Percentiles rank a stretch among this genome's conserved stretches.
Conservation (phyloP, 768 basidiomycete species). For the Clavaria fumosa region DNA sequence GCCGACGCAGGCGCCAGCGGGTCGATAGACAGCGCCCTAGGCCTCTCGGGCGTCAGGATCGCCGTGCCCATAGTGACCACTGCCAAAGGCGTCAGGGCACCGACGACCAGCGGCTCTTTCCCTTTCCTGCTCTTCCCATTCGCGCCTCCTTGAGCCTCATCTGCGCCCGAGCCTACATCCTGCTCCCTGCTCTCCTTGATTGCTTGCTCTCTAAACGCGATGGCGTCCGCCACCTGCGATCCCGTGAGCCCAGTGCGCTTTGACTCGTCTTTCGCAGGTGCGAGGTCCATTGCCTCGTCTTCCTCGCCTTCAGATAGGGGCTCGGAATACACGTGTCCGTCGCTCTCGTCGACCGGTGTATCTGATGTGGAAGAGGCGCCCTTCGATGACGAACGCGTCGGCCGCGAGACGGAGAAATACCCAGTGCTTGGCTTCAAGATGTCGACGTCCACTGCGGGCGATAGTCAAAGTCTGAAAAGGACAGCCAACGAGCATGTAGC, state of each 20-base stretch:
- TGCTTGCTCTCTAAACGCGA: slow-evolving; percentile 72
- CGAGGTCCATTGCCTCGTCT: slow-evolving; percentile 55
- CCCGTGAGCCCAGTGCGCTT: slow-evolving; percentile 63
- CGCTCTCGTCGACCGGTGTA: slow-evolving; percentile 27
- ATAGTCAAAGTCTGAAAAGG: slow-evolving; percentile 2
- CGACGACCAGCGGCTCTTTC: slow-evolving; percentile 13
- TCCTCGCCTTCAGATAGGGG: slow-evolving; percentile 94
- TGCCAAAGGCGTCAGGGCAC: slow-evolving; percentile 12
- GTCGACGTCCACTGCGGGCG: slow-evolving; percentile 87
- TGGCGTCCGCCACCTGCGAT: slow-evolving; percentile 66
- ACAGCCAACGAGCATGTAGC: slow-evolving; percentile 2
- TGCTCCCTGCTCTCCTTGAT: slow-evolving; percentile 31
- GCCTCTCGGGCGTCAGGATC: no score
- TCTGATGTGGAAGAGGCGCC: slow-evolving; percentile 28
- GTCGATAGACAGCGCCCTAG: slow-evolving; percentile 49
- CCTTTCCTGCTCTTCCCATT: slow-evolving; percentile 24
- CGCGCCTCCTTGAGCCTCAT: slow-evolving; percentile 17
- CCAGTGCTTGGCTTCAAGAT: slow-evolving; percentile 87
- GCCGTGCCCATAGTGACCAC: no score
- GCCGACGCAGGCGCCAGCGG: slow-evolving; percentile 71
- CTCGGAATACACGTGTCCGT: slow-evolving; percentile 45
- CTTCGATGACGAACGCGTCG: slow-evolving; percentile 30
- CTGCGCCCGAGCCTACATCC: slow-evolving; percentile 15
- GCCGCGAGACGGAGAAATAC: slow-evolving; percentile 58
- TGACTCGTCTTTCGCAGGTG: slow-evolving; percentile 68